Percentiles rank a stretch among this genome's conserved stretches.
Conservation (phyloP, 352 stramenopile species). For the Globisporangium acanthophoron region DNA sequence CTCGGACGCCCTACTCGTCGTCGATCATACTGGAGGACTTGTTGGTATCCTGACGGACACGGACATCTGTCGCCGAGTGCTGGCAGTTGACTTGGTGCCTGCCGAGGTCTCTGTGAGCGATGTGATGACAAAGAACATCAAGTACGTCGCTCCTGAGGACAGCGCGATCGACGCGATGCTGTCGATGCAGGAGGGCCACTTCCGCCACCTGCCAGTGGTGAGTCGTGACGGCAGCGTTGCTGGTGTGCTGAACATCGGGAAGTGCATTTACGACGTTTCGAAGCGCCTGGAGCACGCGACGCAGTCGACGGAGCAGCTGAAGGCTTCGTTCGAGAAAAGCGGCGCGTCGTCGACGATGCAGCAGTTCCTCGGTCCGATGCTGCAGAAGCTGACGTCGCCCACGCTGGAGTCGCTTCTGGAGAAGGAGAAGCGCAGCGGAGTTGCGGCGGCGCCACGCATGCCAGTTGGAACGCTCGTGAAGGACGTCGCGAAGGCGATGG, state of each 20-base stretch:
- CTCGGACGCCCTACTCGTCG: conserved; percentile 90
- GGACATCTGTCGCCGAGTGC: conserved; percentile 92
- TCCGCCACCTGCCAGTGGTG: conserved; percentile 96
- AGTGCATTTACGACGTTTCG: conserved; percentile 98
- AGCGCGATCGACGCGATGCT: conserved; percentile 95
- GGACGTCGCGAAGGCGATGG: conserved; percentile 76
- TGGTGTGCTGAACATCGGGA: conserved; percentile 97
- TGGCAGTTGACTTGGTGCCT: conserved; percentile 83
- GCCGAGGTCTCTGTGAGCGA: conserved; percentile 62
- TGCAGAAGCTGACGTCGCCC: conserved; percentile 76
- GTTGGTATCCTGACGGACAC: conserved; percentile 96
- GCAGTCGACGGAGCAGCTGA: conserved; percentile 78
- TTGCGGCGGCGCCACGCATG: conserved; percentile 57
- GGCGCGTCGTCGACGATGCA: conserved; percentile 69
- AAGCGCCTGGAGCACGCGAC: conserved; percentile 92
- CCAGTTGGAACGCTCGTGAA: conserved; percentile 82
- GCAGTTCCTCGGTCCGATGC: conserved; percentile 72
- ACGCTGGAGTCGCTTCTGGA: conserved; percentile 87
- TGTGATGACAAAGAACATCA: conserved; percentile 96
- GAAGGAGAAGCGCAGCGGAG: conserved; percentile 41
- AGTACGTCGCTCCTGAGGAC: conserved; percentile 92
- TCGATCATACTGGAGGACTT: conserved; percentile 78
- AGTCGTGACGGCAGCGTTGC: conserved; percentile 78
- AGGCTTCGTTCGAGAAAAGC: conserved; percentile 74
- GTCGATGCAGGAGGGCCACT: conserved; percentile 97